A percentile compares a stretch with the other conserved stretches of the same genome.
phyloP scores from a whole-genome alignment of 2,329 filamentous ascomycete species.

The Colletotrichum zoysiae region DNA sequence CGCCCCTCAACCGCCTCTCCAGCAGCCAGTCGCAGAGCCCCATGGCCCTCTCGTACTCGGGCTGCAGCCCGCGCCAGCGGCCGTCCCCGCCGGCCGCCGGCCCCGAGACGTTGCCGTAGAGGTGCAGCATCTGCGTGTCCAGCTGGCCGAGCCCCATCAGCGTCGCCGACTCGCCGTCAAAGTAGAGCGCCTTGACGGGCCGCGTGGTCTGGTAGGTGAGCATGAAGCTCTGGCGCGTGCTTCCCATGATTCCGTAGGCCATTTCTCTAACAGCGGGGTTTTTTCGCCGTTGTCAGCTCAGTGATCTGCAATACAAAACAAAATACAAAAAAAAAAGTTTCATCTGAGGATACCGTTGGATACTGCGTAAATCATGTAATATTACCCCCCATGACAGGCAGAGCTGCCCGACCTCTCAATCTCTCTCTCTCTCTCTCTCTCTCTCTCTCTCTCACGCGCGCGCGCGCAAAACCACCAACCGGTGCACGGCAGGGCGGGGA shows the following conservation, averaged over 20 bases:
- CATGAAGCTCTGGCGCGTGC: conserved; percentile 56
- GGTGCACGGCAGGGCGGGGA: neutral
- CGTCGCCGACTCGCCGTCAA: conserved; percentile 63
- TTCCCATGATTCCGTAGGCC: conserved; percentile 66
- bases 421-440: too few species aligned
- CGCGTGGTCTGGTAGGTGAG: conserved; percentile 62
- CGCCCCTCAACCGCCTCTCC: conserved; percentile 55
- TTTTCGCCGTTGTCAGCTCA: neutral
- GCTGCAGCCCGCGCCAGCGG: conserved; percentile 52
- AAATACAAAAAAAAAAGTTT: neutral
- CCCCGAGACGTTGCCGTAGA: conserved; percentile 60
- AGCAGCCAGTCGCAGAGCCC: conserved; percentile 62
- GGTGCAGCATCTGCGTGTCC: conserved; percentile 63
- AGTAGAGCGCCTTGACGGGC: conserved; percentile 59
- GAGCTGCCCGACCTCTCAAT: neutral
- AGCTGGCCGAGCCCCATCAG: conserved; percentile 61
- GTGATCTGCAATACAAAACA: neutral
- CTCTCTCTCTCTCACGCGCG: too few species aligned
- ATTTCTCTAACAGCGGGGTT: conserved; percentile 53
- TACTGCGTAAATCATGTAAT: neutral
- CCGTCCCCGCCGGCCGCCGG: conserved; percentile 43
- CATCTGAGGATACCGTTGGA: neutral
- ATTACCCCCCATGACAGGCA: neutral
- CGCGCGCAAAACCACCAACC: neutral
- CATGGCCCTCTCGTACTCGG: conserved; percentile 61